Evolutionary conservation across 129 eudicot genomes (phyloP), one percentile per base, ranked within the genome.

Genomic region (Mikania micrantha): DNA sequence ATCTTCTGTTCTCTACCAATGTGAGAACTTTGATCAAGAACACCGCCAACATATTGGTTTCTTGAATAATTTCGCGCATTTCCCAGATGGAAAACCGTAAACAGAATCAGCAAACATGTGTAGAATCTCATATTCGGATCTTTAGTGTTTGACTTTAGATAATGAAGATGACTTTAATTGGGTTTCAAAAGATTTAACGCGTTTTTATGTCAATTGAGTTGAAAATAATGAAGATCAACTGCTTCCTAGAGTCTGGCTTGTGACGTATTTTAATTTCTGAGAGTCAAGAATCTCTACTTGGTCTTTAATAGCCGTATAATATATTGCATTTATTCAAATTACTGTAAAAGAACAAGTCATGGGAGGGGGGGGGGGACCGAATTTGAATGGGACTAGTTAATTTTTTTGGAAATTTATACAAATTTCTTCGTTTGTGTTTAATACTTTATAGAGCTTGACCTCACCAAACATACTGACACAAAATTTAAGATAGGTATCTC

Each of bases 1-100:
- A 74, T 45, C 45, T 54, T 81, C 39, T 78, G 87, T 63, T 85
- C 87, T 69, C 70, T 72, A 7, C 90, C 90, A 38, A 81, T 49
- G 6, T 82, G 75, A 34, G 86, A 74, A 3, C 38, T 75, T 40
- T 67, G 56, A 15, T 85, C 82, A 64, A 85, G 15, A 8, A 81
- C 76, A 5, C 32, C 87, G 19, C 90, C 86, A 12, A 4, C 39
- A 6, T 5, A 50, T 32, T 49, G 59, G 40, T 31, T 71, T 22
- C n/a, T 60, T 44, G 56, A 38, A 49, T 77, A 70, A 3, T 57
- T 70, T 38, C 1, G 52, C 13, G n/a, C 2, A 7, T 35, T 68
- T 25, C 17, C 19, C 56, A 70, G 29, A 57, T 25, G 28, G 4
- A 39, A 70, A 56, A 42, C 20, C 9, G 56, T 31, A 27, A 39